phyloP scores from a whole-genome alignment of 148 eudicot genomes.

The Fallopia convolvulus region DNA sequence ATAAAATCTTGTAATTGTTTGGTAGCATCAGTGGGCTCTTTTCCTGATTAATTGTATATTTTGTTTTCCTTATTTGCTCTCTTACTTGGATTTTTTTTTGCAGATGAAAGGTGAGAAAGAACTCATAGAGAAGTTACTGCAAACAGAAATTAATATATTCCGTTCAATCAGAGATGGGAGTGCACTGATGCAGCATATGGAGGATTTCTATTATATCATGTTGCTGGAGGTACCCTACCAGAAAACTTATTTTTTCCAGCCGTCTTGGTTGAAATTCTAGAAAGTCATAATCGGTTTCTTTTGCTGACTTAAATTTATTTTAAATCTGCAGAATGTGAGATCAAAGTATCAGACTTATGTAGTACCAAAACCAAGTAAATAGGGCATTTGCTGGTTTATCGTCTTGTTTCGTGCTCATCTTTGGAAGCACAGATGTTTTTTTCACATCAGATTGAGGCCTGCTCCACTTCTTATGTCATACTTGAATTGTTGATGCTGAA shows the following conservation, averaged over 20 bases:
- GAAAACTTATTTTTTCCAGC: neutral
- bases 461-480: neutral
- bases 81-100: slow-evolving; percentile 9
- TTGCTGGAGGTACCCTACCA: slow-evolving; percentile 60
- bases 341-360: slow-evolving; percentile 49
- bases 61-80: neutral
- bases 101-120: slow-evolving; percentile 98
- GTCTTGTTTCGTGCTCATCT: neutral
- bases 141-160: slow-evolving; percentile 89
- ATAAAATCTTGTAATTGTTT: too few species aligned
- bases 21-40: neutral
- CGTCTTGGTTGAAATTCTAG: neutral
- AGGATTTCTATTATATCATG: slow-evolving; percentile 83
- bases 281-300: neutral
- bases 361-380: slow-evolving; percentile 24
- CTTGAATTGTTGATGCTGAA: neutral
- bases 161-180: slow-evolving; percentile 88
- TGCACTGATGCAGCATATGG: slow-evolving; percentile 99
- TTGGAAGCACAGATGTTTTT: neutral
- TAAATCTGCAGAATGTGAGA: slow-evolving; percentile 59
- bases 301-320: neutral
- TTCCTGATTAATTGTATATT: neutral
- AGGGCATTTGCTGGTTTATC: slow-evolving; percentile 22
- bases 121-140: slow-evolving; percentile 75
- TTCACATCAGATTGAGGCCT: neutral